Evolutionary conservation across 1,139 yeast species (phyloP), one percentile per base, ranked within the genome.

Genomic region (Nakaseomyces bracarensis): DNA sequence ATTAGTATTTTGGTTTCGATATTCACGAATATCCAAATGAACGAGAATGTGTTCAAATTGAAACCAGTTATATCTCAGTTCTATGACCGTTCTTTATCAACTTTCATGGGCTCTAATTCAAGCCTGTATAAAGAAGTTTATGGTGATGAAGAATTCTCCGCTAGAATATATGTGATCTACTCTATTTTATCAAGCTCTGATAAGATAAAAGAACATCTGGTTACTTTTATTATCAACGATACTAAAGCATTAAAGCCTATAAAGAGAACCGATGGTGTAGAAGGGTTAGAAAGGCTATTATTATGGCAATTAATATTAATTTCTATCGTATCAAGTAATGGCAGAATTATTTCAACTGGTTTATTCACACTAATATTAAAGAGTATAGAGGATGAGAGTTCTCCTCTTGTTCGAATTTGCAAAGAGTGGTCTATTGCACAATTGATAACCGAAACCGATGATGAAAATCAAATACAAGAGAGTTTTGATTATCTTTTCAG

Each of bases 371-470:
- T 46, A 1, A 47, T 72, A 10, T 41, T 66, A 4, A 60, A 64
- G 0, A 60, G 67, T 15, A 47, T 78, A 3, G 64, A 64, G 30
- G 59, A 54, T 2, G 95, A 86, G 48, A 77, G 86, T 10, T 82
- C 93, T 49, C 96, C 95, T 0, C 66, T 80, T 45, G 84, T 76
- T 1, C 73, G 96, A 45, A 65, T 74, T 3, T 83, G 81, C 53
- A 63, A 82, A 42, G 96, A 87, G 54, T 87, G 96, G 96, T 66
- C 80, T 4, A 63, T 82, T 34, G 71, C 87, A 0, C 47, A 63
- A 36, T 57, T 54, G 31, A 55, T 71, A 21, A 54, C 65, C 15
- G 49, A 54, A 7, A 52, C 60, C 18, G 55, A 57, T n/a, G 59
- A 53, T 4, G 60, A 49, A 48, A 20, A 46, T 59, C 33, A 54